phyloP scores from a whole-genome alignment of 1,284 basidiomycete species.

The Ceratobasidium sp. region DNA sequence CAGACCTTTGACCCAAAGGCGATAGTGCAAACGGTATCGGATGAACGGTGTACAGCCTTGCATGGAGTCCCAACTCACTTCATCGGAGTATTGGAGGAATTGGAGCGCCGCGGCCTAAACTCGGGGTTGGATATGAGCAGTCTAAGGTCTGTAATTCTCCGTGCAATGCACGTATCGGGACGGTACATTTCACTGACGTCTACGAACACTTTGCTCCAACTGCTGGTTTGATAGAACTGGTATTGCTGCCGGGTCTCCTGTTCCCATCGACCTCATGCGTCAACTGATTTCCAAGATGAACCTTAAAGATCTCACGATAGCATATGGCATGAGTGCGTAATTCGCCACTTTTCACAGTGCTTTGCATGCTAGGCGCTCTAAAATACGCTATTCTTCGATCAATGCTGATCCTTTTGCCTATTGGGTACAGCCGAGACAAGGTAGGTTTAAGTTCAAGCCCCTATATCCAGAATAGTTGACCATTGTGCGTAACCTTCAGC shows the following conservation, averaged over 20 bases:
- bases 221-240: slow-evolving; percentile 69
- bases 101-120: slow-evolving; percentile 62
- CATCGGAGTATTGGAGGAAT: slow-evolving; percentile 76
- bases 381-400: neutral
- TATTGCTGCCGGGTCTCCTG: slow-evolving; percentile 81
- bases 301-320: slow-evolving; percentile 78
- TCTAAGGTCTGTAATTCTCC: slow-evolving; percentile 65
- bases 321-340: slow-evolving; percentile 84
- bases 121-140: slow-evolving; percentile 61
- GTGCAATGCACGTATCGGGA: slow-evolving; percentile 46
- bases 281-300: slow-evolving; percentile 75
- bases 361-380: neutral
- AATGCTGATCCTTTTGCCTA: slow-evolving; percentile 14
- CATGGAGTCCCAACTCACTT: slow-evolving; percentile 91
- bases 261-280: slow-evolving; percentile 85
- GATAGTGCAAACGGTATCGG: slow-evolving; percentile 74
- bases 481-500: slow-evolving; percentile 59
- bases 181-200: slow-evolving; percentile 7
- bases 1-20: slow-evolving; percentile 70
- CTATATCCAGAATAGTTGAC: slow-evolving; percentile 41
- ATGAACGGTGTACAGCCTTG: slow-evolving; percentile 79
- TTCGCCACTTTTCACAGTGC: neutral
- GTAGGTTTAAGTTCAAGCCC: slow-evolving; percentile 45
- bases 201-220: slow-evolving; percentile 17
- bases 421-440: slow-evolving; percentile 58